These are phyloP conservation scores for Camellia lanceoleosa DNA, from an alignment of 148 eudicot species.

Conservation along the genomic window DNA sequence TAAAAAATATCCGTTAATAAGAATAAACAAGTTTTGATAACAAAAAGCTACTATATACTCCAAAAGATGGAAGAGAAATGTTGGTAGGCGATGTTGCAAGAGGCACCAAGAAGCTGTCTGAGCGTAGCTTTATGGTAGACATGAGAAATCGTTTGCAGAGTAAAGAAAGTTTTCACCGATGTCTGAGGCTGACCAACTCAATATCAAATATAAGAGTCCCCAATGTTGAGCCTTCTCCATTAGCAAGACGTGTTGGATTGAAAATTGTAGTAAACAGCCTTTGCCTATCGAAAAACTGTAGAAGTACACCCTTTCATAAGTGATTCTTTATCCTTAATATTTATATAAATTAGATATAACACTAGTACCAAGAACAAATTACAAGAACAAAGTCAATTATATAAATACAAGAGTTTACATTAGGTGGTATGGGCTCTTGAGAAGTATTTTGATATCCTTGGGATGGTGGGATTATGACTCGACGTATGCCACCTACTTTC, in stretches of 20 bases:
- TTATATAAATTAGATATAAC: not conserved
- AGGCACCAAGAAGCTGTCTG: not conserved
- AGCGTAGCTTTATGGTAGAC: not conserved
- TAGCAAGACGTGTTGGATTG: slow-evolving; percentile 34
- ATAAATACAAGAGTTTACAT: slow-evolving; percentile 36
- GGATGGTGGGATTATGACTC: slow-evolving; percentile 86
- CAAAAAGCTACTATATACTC: not conserved
- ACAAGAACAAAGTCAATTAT: too few species aligned
- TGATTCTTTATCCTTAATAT: not conserved
- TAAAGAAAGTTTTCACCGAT: slow-evolving; percentile 14
- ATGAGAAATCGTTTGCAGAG: not conserved
- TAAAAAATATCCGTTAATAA: too few species aligned
- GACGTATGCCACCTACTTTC: slow-evolving; percentile 72
- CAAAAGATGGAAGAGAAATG: not conserved
- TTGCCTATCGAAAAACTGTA: too few species aligned
- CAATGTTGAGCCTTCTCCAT: slow-evolving; percentile 86
- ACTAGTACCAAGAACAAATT: not conserved
- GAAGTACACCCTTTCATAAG: not conserved
- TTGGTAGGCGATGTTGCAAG: not conserved
- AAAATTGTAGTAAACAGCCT: too few species aligned
- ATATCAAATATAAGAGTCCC: slow-evolving; percentile 85
- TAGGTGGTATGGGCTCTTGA: slow-evolving; percentile 86
- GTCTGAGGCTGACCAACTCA: slow-evolving; percentile 64
- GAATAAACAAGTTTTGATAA: not conserved
- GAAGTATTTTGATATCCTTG: slow-evolving; percentile 85